phyloP scores from a whole-genome alignment of 2,329 filamentous ascomycete genomes.

The Aureobasidium namibiae region DNA sequence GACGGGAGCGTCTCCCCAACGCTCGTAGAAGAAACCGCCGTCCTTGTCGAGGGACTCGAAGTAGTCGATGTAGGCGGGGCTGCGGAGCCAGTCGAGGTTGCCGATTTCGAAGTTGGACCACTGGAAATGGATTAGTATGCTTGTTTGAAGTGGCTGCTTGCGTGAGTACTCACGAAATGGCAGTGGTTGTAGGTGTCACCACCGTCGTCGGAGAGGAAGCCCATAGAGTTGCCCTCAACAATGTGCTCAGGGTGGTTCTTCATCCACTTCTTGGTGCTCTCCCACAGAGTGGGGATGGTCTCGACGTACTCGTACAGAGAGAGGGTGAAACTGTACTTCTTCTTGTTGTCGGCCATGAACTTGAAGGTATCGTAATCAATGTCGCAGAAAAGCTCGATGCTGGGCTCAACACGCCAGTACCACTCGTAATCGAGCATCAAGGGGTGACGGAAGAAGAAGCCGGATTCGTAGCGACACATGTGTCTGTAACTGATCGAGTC shows the following conservation, averaged over 20 bases:
- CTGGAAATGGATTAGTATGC: slow-evolving; percentile 35
- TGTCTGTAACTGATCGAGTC: slow-evolving; percentile 95
- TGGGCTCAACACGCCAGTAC: slow-evolving; percentile 99
- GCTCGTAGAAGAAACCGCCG: slow-evolving; percentile 97
- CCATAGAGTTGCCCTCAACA: slow-evolving; percentile 74
- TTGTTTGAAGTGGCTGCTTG: background rate
- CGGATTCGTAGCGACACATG: slow-evolving; percentile 99
- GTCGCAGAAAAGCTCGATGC: slow-evolving; percentile 93
- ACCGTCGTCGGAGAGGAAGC: slow-evolving; percentile 82
- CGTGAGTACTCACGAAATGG: slow-evolving; percentile 66
- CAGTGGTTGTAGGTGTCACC: slow-evolving; percentile 94
- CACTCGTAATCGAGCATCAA: slow-evolving; percentile 96
- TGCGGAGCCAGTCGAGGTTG: slow-evolving; percentile 80
- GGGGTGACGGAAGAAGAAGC: slow-evolving; percentile 96
- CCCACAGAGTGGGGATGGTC: slow-evolving; percentile 93
- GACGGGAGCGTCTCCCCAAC: slow-evolving; percentile 95
- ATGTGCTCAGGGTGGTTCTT: slow-evolving; percentile 84
- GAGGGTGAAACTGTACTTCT: slow-evolving; percentile 96
- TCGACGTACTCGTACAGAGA: slow-evolving; percentile 95
- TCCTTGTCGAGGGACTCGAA: slow-evolving; percentile 82
- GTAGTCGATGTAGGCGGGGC: slow-evolving; percentile 79
- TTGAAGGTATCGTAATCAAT: slow-evolving; percentile 94
- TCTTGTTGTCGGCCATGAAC: slow-evolving; percentile 89
- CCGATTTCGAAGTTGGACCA: slow-evolving; percentile 99
- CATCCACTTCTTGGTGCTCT: slow-evolving; percentile 91